Percentiles rank a stretch among this genome's conserved stretches.
phyloP scores from a whole-genome alignment of 179 eudicot species.

The Nepenthes alata region DNA sequence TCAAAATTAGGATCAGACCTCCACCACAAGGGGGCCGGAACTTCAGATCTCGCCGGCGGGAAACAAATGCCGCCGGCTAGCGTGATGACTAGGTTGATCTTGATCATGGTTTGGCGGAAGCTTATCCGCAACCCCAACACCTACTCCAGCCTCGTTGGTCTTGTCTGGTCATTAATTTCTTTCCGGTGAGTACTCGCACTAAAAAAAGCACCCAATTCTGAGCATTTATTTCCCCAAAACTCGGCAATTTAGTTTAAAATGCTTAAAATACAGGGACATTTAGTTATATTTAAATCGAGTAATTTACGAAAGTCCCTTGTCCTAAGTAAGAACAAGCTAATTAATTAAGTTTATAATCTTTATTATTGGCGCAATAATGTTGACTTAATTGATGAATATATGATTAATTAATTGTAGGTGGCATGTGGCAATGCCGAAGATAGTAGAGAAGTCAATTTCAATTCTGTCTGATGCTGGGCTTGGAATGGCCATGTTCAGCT shows the following conservation, averaged over 20 bases:
- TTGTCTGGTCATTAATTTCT: conserved; percentile 45
- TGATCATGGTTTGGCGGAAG: conserved; percentile 48
- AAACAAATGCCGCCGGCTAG: conserved; percentile 33
- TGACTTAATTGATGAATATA: background rate
- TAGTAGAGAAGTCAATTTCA: conserved; percentile 9
- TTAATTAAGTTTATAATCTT: too few species aligned
- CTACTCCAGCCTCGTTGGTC: conserved; percentile 44
- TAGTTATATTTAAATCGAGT: too few species aligned
- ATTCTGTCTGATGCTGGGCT: conserved; percentile 15
- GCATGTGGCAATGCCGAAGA: conserved; percentile 12
- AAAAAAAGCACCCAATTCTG: too few species aligned
- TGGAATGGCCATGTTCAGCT: conserved; percentile 18
- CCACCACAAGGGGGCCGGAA: conserved; percentile 21
- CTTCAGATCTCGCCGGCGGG: background rate
- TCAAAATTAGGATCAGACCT: conserved; percentile 48
- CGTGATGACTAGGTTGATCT: conserved; percentile 41
- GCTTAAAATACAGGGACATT: too few species aligned
- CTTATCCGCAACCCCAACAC: conserved; percentile 62
- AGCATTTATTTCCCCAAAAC: too few species aligned
- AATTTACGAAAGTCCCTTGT: too few species aligned
- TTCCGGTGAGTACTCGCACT: conserved; percentile 26
- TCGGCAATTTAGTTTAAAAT: too few species aligned
- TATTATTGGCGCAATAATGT: too few species aligned
- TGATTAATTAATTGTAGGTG: conserved; percentile 1
- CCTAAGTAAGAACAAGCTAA: too few species aligned